Evolutionary conservation across 768 basidiomycete species (phyloP).

Genomic region (Termitomyces sp.): DNA sequence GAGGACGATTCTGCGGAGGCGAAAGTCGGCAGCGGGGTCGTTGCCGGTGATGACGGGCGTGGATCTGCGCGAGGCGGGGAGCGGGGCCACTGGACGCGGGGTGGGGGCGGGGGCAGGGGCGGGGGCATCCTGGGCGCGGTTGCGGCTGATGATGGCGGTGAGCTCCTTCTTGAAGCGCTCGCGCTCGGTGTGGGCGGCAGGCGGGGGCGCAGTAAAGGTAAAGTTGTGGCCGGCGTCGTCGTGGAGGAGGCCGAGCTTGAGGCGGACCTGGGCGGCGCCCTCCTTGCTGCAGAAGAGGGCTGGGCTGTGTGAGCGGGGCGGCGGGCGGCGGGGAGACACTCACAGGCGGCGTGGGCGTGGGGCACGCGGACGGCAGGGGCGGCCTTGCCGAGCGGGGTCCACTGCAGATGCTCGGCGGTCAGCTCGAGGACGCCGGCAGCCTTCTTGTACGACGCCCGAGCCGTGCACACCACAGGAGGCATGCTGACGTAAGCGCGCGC

Average conservation of each 20-base stretch:
- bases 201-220: conserved; percentile 66
- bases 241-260: conserved; percentile 66
- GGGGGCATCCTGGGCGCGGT: conserved; percentile 41
- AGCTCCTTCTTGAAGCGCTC: conserved; percentile 81
- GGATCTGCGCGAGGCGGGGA: conserved; percentile 51
- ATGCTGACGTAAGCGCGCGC: conserved; percentile 44
- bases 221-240: conserved; percentile 80
- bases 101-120: conserved; percentile 17
- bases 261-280: conserved; percentile 70
- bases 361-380: conserved; percentile 60
- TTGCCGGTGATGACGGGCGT: conserved; percentile 47
- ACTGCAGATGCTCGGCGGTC: conserved; percentile 67
- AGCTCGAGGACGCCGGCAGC: conserved; percentile 68
- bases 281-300: conserved; percentile 86
- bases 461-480: conserved; percentile 62
- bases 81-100: conserved; percentile 45
- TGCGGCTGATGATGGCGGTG: conserved; percentile 70
- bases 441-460: conserved; percentile 85
- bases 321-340: conserved; percentile 24
- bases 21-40: conserved; percentile 64
- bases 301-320: conserved; percentile 20
- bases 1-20: conserved; percentile 74
- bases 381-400: conserved; percentile 71
- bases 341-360: conserved; percentile 56
- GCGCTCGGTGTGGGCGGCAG: conserved; percentile 63